Evolutionary conservation across 352 stramenopile species (phyloP).

Genomic region (Globisporangium spiculum): DNA sequence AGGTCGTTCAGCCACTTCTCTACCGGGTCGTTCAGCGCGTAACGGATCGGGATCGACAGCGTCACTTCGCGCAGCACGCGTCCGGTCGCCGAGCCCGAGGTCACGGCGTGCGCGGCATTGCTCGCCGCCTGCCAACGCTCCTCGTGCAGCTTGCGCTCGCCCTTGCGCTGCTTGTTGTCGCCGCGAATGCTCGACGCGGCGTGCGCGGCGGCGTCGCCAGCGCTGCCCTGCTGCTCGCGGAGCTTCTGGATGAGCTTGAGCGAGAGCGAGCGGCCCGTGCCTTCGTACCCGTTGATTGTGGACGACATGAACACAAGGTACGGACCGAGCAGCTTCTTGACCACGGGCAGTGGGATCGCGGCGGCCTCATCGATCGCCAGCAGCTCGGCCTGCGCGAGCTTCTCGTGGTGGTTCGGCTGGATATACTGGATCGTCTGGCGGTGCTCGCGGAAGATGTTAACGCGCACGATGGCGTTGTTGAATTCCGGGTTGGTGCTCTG

Average conservation of each 20-base stretch:
- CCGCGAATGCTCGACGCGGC: constrained; percentile 75
- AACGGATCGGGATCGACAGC: constrained; percentile 98
- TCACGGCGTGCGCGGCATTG: constrained; percentile 71
- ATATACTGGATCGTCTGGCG: constrained; percentile 98
- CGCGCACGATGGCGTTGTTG: constrained; percentile 89
- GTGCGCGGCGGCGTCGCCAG: constrained; percentile 51
- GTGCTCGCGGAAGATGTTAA: constrained; percentile 97
- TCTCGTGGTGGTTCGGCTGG: constrained; percentile 92
- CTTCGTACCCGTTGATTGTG: constrained; percentile 99
- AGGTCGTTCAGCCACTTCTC: constrained; percentile 98
- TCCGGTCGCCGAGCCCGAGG: constrained; percentile 45
- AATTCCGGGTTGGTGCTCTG: constrained; percentile 87
- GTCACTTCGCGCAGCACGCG: constrained; percentile 93
- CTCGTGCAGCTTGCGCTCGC: constrained; percentile 96
- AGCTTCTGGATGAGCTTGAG: constrained; percentile 99
- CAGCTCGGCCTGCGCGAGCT: constrained; percentile 97
- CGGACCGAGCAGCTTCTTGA: constrained; percentile 94
- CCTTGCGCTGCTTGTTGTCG: constrained; percentile 92
- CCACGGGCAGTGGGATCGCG: constrained; percentile 98
- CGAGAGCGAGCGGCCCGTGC: constrained; percentile 97
- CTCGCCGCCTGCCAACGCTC: constrained; percentile 93
- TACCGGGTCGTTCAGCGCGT: constrained; percentile 93
- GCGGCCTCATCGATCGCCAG: constrained; percentile 99
- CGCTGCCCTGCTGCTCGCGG: constrained; percentile 88
- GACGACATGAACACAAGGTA: constrained; percentile 99